Conservation (phyloP, 768 basidiomycete species). For the Tephrocybe rancida region DNA sequence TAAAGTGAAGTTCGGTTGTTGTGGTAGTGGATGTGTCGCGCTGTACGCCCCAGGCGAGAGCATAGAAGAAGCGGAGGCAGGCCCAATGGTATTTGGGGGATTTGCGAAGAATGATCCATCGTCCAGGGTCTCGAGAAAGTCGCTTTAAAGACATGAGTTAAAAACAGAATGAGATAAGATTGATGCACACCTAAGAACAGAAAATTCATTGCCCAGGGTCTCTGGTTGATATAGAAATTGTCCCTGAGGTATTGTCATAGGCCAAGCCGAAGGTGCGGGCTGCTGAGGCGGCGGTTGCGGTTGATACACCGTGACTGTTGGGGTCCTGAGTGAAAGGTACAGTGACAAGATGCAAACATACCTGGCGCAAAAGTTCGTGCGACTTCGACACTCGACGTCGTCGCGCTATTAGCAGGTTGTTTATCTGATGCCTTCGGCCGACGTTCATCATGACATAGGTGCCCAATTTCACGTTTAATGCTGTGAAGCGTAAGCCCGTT, state of each 20-base stretch:
- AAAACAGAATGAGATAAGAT: neutral
- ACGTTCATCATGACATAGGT: conserved; percentile 90
- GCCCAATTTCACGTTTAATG: conserved; percentile 95
- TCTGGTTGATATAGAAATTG: conserved; percentile 74
- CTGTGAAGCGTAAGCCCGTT: conserved; percentile 37
- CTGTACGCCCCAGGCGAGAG: conserved; percentile 46
- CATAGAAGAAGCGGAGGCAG: conserved; percentile 36
- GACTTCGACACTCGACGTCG: conserved; percentile 29
- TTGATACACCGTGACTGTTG: conserved; percentile 40
- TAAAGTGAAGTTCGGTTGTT: conserved; percentile 17
- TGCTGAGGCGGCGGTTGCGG: conserved; percentile 27
- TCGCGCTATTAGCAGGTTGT: conserved; percentile 26
- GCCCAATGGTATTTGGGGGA: conserved; percentile 30
- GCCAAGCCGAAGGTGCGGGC: conserved; percentile 47
- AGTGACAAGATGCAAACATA: conserved; percentile 24
- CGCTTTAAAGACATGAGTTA: conserved; percentile 42
- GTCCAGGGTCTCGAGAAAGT: conserved; percentile 87
- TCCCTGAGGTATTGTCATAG: conserved; percentile 50
- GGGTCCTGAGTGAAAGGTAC: neutral
- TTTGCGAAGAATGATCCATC: conserved; percentile 82
- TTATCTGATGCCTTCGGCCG: conserved; percentile 55
- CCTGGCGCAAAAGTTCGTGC: conserved; percentile 48
- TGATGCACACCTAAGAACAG: conserved; percentile 65
- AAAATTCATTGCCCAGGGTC: conserved; percentile 79
- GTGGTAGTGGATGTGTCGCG: conserved; percentile 14